Conservation (phyloP, 352 stramenopile species). For the Pythium coloratum region DNA sequence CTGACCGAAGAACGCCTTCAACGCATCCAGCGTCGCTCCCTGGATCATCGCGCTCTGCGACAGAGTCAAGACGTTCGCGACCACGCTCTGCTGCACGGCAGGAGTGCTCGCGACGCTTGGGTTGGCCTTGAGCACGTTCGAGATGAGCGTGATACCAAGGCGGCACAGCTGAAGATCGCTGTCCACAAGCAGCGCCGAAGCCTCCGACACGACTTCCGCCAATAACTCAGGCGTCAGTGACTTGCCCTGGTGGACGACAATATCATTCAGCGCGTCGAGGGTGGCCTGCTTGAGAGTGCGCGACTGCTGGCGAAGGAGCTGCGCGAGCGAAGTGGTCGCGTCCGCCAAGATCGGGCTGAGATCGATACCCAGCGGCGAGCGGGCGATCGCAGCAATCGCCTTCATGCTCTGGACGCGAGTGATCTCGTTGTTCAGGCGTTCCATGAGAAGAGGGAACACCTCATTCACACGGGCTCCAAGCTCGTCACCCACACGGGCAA, state of each 20-base stretch:
- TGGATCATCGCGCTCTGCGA: slow-evolving; percentile 90
- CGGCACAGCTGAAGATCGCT: slow-evolving; percentile 97
- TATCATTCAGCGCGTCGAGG: slow-evolving; percentile 90
- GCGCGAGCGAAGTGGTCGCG: slow-evolving; percentile 83
- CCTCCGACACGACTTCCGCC: slow-evolving; percentile 88
- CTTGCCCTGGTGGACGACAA: slow-evolving; percentile 82
- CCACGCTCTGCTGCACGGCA: slow-evolving; percentile 59
- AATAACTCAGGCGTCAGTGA: slow-evolving; percentile 81
- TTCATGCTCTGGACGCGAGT: slow-evolving; percentile 97
- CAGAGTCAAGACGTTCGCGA: slow-evolving; percentile 85
- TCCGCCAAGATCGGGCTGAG: slow-evolving; percentile 91
- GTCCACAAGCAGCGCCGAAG: slow-evolving; percentile 91
- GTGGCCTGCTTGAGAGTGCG: slow-evolving; percentile 94
- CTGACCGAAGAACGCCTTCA: slow-evolving; percentile 74
- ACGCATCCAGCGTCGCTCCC: slow-evolving; percentile 71
- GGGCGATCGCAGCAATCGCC: slow-evolving; percentile 90
- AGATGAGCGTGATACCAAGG: slow-evolving; percentile 89
- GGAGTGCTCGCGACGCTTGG: slow-evolving; percentile 55
- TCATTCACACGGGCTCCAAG: slow-evolving; percentile 76
- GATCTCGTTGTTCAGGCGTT: slow-evolving; percentile 98
- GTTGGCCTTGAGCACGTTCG: slow-evolving; percentile 69
- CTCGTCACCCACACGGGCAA: slow-evolving; percentile 81
- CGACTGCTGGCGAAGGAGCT: slow-evolving; percentile 94
- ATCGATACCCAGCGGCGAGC: slow-evolving; percentile 86
- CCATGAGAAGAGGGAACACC: slow-evolving; percentile 93